Evolutionary conservation across 129 eudicot genomes (phyloP).

Genomic region (Solidago caesia): DNA sequence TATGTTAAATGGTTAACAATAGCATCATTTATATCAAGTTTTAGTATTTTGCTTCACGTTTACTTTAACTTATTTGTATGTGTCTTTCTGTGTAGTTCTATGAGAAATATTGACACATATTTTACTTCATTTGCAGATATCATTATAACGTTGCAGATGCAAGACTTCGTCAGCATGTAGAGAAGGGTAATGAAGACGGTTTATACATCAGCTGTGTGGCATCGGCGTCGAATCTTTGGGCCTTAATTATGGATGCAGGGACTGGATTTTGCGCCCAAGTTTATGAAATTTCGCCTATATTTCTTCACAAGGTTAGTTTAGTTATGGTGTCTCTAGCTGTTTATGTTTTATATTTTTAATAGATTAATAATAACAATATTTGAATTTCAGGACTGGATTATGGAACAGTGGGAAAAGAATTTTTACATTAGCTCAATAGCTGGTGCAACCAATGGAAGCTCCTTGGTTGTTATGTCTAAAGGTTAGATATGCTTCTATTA

Average conservation of each 20-base stretch:
- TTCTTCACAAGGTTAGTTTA: slow-evolving; percentile 79
- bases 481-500: slow-evolving; percentile 46
- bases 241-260: slow-evolving; percentile 97
- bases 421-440: slow-evolving; percentile 92
- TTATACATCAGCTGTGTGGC: slow-evolving; percentile 92
- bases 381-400: slow-evolving; percentile 84
- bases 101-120: neutral
- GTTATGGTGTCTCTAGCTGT: neutral
- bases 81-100: neutral
- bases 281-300: slow-evolving; percentile 80
- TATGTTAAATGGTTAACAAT: neutral
- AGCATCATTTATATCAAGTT: neutral
- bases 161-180: slow-evolving; percentile 86
- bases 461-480: slow-evolving; percentile 97
- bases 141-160: slow-evolving; percentile 94
- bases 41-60: neutral
- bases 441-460: slow-evolving; percentile 92
- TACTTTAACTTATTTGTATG: neutral
- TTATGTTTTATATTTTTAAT: neutral
- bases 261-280: slow-evolving; percentile 85
- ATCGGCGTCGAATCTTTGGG: slow-evolving; percentile 93
- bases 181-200: slow-evolving; percentile 93
- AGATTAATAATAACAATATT: neutral
- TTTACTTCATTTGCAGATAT: slow-evolving; percentile 53
- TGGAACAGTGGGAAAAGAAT: slow-evolving; percentile 99